These are phyloP conservation scores for Cordyceps farinosa DNA, from an alignment of 2,329 filamentous ascomycete genomes.

Conservation along the genomic window DNA sequence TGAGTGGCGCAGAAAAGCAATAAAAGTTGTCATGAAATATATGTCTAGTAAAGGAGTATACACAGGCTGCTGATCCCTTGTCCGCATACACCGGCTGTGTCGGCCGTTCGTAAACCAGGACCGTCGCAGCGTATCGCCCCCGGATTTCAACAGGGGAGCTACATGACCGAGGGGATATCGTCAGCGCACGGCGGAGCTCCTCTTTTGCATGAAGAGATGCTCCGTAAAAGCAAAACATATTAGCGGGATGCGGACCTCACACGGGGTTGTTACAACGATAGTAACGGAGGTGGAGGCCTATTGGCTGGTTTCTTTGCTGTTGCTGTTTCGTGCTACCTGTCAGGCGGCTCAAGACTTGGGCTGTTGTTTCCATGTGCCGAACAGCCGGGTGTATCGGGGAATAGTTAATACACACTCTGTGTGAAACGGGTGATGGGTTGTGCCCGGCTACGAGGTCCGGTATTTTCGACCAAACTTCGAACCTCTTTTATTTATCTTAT, in stretches of 20 bases:
- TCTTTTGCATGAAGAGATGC: neutral
- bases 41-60: neutral
- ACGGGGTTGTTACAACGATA: neutral
- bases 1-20: neutral
- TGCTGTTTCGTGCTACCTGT: neutral
- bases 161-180: neutral
- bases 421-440: neutral
- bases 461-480: no score
- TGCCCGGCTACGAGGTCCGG: neutral
- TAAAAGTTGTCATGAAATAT: neutral
- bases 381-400: neutral
- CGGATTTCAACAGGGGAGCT: neutral
- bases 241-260: neutral
- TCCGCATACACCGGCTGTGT: neutral
- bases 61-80: neutral
- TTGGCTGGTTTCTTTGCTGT: neutral
- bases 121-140: conserved; percentile 7
- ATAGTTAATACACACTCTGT: neutral
- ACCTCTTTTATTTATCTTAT: no score
- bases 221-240: neutral
- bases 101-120: neutral
- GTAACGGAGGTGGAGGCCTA: neutral
- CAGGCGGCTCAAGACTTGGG: neutral
- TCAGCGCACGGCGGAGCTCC: neutral
- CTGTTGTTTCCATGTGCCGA: conserved; percentile 1